These are phyloP conservation scores for Coffea eugenioides DNA, from an alignment of 257 asterid species.

Conservation along the genomic window DNA sequence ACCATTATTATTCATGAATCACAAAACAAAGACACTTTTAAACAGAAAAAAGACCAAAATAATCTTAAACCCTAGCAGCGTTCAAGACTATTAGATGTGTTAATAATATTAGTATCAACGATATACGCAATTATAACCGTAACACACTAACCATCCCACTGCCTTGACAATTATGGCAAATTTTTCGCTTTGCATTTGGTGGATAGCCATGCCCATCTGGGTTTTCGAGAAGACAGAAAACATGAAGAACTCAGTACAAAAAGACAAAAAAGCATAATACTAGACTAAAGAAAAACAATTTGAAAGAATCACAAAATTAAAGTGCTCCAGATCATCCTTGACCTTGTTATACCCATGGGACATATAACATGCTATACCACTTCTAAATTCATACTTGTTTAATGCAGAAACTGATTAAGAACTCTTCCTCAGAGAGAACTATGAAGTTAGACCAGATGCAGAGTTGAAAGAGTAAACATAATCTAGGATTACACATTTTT, in stretches of 20 bases:
- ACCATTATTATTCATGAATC: neutral
- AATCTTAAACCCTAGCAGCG: neutral
- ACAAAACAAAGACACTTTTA: conserved; percentile 12
- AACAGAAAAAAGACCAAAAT: neutral
- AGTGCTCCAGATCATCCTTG: neutral
- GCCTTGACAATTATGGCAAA: conserved; percentile 77
- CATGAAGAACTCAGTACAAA: conserved; percentile 4
- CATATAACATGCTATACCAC: neutral
- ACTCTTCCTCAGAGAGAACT: neutral
- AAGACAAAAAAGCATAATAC: neutral
- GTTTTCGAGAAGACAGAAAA: conserved; percentile 24
- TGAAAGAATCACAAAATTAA: neutral
- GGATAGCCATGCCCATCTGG: conserved; percentile 88
- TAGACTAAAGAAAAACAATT: neutral
- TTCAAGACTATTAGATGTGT: neutral
- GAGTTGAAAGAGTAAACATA: neutral
- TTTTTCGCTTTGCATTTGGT: conserved; percentile 53
- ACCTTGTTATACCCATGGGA: neutral
- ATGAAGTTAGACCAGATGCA: neutral
- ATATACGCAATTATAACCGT: neutral
- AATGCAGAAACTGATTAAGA: neutral
- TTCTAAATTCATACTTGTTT: neutral
- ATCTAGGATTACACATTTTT: neutral
- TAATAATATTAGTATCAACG: neutral
- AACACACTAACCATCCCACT: conserved; percentile 67